Evolutionary conservation across 352 stramenopile genomes (phyloP).

Genomic region (Pythium oligandrum): DNA sequence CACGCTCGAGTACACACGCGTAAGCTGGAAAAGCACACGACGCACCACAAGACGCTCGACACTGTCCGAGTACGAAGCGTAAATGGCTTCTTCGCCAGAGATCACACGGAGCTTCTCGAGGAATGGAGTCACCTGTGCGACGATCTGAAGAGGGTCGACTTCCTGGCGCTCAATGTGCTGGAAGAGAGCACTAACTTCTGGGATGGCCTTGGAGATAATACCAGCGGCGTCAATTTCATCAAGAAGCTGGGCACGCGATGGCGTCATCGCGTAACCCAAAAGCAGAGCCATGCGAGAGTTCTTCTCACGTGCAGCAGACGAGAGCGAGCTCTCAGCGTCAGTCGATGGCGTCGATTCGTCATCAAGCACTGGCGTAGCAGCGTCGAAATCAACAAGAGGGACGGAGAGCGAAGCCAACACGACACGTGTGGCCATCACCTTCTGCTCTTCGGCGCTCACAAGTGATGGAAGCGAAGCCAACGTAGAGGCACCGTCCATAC

Average conservation of each 20-base stretch:
- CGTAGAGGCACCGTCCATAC: constrained; percentile 34
- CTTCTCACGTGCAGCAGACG: constrained; percentile 84
- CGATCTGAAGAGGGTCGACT: constrained; percentile 75
- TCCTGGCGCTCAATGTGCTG: constrained; percentile 60
- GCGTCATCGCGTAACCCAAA: constrained; percentile 83
- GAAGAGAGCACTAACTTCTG: constrained; percentile 61
- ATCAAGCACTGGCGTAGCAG: constrained; percentile 46
- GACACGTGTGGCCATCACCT: constrained; percentile 86
- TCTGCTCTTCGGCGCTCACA: constrained; percentile 76
- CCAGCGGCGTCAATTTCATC: constrained; percentile 82
- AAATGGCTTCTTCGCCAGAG: constrained; percentile 3
- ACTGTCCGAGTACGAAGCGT: constrained; percentile 41
- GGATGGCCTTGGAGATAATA: constrained; percentile 54
- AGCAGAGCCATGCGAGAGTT: constrained; percentile 92
- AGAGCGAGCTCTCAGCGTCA: constrained; percentile 33
- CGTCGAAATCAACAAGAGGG: constrained; percentile 72
- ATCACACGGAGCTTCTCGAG: constrained; percentile 34
- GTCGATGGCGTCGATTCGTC: constrained; percentile 57
- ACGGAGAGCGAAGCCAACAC: constrained; percentile 94
- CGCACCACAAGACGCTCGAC: constrained; percentile 71
- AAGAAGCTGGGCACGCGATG: constrained; percentile 89
- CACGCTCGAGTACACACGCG: constrained; percentile 83
- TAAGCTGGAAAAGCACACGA: constrained; percentile 82
- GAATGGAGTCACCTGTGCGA: constrained; percentile 61
- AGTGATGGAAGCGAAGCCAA: constrained; percentile 35